phyloP scores from a whole-genome alignment of 139 green algal species.

The Micractinium conductrix region DNA sequence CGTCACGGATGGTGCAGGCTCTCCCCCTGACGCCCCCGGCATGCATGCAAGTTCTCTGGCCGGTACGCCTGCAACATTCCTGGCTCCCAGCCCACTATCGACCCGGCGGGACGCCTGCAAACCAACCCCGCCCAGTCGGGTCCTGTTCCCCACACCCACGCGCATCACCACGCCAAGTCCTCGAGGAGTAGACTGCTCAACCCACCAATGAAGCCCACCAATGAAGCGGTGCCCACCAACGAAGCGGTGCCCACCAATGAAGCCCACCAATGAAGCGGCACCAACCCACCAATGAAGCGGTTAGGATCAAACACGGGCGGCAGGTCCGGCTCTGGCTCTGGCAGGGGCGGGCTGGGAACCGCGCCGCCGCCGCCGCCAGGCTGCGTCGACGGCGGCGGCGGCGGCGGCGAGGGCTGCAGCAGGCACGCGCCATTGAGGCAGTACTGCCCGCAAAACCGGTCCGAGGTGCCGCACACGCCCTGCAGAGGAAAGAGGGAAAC shows the following conservation, averaged over 20 bases:
- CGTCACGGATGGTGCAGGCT: neutral
- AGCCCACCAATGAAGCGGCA: neutral
- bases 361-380: neutral
- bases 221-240: too few species aligned
- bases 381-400: neutral
- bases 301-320: neutral
- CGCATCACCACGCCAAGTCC: too few species aligned
- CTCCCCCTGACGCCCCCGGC: neutral
- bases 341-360: neutral
- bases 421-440: conserved; percentile 22
- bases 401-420: neutral
- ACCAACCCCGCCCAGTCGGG: too few species aligned
- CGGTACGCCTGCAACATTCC: too few species aligned
- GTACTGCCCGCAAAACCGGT: conserved; percentile 9
- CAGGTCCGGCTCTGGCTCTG: neutral
- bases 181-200: neutral
- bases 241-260: too few species aligned
- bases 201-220: conserved; percentile 15
- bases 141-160: too few species aligned
- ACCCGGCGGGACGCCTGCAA: too few species aligned
- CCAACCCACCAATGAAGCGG: neutral
- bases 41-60: neutral
- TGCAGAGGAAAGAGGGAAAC: neutral
- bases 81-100: too few species aligned
- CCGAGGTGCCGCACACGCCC: conserved; percentile 19